Percentiles rank a stretch among this genome's conserved stretches.
These are phyloP conservation scores for Trichophyton equinum DNA, from an alignment of 2,329 filamentous ascomycete genomes.

Conservation along the genomic window DNA sequence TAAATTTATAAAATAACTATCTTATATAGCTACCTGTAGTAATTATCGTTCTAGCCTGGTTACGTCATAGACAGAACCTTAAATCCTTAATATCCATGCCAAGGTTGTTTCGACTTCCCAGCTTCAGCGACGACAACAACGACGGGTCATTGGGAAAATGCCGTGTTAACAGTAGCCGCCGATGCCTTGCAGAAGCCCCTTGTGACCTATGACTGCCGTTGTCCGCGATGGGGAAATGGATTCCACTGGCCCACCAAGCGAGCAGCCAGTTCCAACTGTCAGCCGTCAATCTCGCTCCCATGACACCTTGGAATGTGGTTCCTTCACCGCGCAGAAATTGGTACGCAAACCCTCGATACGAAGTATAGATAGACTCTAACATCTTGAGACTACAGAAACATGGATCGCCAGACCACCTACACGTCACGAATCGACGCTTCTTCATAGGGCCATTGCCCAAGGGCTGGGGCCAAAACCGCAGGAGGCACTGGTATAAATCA, in stretches of 20 bases:
- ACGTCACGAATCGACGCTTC: slow-evolving; percentile 48
- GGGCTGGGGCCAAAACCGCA: slow-evolving; percentile 51
- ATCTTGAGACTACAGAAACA: slow-evolving; percentile 36
- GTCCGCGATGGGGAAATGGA: slow-evolving; percentile 11
- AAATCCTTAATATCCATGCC: background rate
- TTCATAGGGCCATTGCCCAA: slow-evolving; percentile 56
- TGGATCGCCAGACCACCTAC: slow-evolving; percentile 48
- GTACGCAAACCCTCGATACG: slow-evolving; percentile 23
- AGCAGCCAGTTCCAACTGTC: slow-evolving; percentile 8
- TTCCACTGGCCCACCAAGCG: slow-evolving; percentile 2
- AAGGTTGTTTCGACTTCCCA: background rate
- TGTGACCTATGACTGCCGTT: background rate
- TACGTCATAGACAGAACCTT: background rate
- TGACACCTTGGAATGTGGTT: slow-evolving; percentile 28
- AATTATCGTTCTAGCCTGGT: background rate
- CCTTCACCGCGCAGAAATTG: slow-evolving; percentile 43
- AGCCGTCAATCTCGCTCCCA: slow-evolving; percentile 9
- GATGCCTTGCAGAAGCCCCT: background rate
- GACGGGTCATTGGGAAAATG: background rate
- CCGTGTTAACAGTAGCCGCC: background rate
- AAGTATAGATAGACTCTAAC: slow-evolving; percentile 13
- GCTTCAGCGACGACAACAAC: too few species aligned
- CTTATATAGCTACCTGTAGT: too few species aligned
- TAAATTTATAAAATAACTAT: too few species aligned
- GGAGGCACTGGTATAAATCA: slow-evolving; percentile 49